phyloP scores from a whole-genome alignment of 202 grass and related monocot genomes.

The Digitaria exilis region DNA sequence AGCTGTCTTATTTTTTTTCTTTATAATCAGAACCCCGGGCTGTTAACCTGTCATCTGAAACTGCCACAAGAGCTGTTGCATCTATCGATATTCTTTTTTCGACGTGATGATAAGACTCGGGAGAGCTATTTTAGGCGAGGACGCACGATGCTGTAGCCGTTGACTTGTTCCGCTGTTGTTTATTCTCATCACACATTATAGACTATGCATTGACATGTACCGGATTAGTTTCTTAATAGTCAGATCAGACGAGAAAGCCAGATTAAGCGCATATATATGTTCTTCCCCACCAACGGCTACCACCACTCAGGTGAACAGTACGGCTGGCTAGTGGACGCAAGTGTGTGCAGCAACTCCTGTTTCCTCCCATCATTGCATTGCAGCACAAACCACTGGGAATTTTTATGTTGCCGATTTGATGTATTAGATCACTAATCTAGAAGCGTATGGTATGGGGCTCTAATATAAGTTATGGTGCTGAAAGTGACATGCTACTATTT shows the following conservation, averaged over 20 bases:
- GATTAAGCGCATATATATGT: not conserved
- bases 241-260: conserved; percentile 11
- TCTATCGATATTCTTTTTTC: conserved; percentile 9
- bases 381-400: conserved; percentile 11
- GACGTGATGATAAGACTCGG: not conserved
- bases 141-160: not conserved
- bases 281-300: not conserved
- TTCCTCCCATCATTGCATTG: conserved; percentile 34
- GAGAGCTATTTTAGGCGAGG: not conserved
- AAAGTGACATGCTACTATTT: conserved; percentile 30
- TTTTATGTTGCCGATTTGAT: not conserved
- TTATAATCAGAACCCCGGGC: not conserved
- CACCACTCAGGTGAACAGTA: not conserved
- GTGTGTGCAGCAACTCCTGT: conserved; percentile 25
- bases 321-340: not conserved
- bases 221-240: not conserved
- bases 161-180: not conserved
- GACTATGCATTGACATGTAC: conserved; percentile 2
- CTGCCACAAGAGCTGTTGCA: not conserved
- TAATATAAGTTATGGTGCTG: not conserved
- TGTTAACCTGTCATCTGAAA: conserved; percentile 12
- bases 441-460: not conserved
- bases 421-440: conserved; percentile 23
- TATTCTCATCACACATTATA: not conserved
- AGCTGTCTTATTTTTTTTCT: not conserved